Evolutionary conservation across 371 early-diverging fungal genomes (phyloP).

Genomic region (Phascolomyces articulosus): DNA sequence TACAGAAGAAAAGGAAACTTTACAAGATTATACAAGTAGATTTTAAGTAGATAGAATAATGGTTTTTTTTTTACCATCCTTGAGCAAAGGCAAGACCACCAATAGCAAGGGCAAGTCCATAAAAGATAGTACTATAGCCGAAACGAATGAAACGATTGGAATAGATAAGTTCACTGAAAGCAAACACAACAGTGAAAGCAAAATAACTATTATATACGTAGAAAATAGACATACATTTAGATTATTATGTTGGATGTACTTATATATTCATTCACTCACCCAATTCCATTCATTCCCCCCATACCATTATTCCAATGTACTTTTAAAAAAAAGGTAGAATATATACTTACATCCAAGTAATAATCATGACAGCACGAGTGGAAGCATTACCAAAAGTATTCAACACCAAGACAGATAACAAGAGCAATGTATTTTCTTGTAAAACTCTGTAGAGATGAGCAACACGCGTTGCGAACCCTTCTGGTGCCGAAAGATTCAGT

Average conservation of each 20-base stretch:
- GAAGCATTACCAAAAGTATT: constrained; percentile 53
- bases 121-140: constrained; percentile 35
- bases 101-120: constrained; percentile 41
- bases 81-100: constrained; percentile 39
- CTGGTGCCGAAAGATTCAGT: constrained; percentile 10
- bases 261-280: too few species aligned
- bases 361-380: constrained; percentile 45
- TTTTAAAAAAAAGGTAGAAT: too few species aligned
- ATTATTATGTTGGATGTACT: too few species aligned
- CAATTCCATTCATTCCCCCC: too few species aligned
- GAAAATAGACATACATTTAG: too few species aligned
- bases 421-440: constrained; percentile 40
- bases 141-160: constrained; percentile 45
- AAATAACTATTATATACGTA: constrained; percentile 34
- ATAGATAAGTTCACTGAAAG: constrained; percentile 37
- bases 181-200: constrained; percentile 41
- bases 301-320: too few species aligned
- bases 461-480: constrained; percentile 18
- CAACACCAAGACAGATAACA: constrained; percentile 38
- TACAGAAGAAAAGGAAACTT: too few species aligned
- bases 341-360: constrained; percentile 41
- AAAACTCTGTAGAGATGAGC: constrained; percentile 40
- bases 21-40: too few species aligned
- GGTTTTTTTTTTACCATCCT: constrained; percentile 35
- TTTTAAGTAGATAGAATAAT: too few species aligned